phyloP scores from a whole-genome alignment of 169 alveolate species.

The Plasmodium fragile region DNA sequence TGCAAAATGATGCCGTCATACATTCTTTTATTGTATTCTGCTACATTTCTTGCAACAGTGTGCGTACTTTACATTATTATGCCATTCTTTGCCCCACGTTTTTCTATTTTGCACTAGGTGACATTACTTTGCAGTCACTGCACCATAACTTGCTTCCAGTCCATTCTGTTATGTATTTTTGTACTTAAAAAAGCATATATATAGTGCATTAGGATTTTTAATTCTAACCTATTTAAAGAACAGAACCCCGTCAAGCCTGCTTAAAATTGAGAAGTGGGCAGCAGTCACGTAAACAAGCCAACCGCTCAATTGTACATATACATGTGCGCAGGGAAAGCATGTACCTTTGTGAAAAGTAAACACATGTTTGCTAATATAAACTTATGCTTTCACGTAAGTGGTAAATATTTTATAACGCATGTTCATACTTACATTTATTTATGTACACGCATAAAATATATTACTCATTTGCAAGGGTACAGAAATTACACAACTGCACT shows the following conservation, averaged over 20 bases:
- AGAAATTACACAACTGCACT: background rate
- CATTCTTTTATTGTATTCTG: background rate
- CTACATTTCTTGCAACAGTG: background rate
- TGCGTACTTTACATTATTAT: background rate
- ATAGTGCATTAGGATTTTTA: conserved; percentile 9
- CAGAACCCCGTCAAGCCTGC: background rate
- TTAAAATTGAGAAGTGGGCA: background rate
- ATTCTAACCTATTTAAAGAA: background rate
- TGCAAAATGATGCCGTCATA: background rate
- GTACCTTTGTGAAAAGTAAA: background rate
- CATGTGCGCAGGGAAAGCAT: background rate
- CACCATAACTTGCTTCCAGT: background rate
- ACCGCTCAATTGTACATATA: background rate
- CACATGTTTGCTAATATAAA: background rate
- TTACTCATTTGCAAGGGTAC: background rate
- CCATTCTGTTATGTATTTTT: background rate
- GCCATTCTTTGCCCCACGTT: background rate
- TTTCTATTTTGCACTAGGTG: background rate
- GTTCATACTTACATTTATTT: background rate
- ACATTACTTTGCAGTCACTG: background rate
- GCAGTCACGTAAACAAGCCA: background rate
- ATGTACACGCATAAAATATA: background rate
- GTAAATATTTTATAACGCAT: background rate
- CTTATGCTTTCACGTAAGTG: background rate
- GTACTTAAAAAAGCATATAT: background rate